Evolutionary conservation across 73 alveolate genomes (phyloP).

Genomic region (Durusdinium trenchii): DNA sequence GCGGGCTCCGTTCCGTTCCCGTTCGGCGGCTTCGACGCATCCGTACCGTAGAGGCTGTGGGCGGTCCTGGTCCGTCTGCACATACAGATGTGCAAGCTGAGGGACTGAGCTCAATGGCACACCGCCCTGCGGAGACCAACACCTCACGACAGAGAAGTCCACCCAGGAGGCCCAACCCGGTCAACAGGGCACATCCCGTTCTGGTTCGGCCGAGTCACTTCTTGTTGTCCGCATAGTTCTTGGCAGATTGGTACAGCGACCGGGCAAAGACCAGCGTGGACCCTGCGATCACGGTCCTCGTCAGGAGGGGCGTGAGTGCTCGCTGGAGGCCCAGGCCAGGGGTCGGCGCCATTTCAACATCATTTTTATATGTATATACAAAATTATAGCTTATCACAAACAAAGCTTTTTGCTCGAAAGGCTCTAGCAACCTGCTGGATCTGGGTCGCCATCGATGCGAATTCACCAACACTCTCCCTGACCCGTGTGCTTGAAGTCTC

Average conservation of each 20-base stretch:
- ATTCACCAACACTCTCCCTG: no score
- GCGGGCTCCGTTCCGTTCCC: no score
- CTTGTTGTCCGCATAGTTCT: conserved; percentile 86
- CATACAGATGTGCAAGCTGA: conserved; percentile 66
- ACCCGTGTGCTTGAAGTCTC: no score
- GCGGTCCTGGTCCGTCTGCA: conserved; percentile 87
- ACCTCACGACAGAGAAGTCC: conserved; percentile 1
- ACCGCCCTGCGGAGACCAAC: conserved; percentile 90
- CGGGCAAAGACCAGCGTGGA: conserved; percentile 83
- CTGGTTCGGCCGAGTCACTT: neutral
- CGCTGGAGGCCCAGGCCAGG: neutral
- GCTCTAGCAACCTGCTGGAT: no score
- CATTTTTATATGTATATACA: no score
- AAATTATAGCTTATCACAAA: no score
- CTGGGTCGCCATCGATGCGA: no score
- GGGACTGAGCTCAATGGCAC: conserved; percentile 77
- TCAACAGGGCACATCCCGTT: neutral
- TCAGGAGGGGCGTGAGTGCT: neutral
- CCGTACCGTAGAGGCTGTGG: no score
- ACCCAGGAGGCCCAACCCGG: neutral
- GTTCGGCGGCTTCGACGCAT: no score
- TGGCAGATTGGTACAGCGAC: conserved; percentile 55
- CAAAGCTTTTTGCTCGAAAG: no score
- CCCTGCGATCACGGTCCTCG: conserved; percentile 53
- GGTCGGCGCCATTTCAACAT: no score